Evolutionary conservation across 371 early-diverging fungal species (phyloP).

Genomic region (Rhizomucor miehei): DNA sequence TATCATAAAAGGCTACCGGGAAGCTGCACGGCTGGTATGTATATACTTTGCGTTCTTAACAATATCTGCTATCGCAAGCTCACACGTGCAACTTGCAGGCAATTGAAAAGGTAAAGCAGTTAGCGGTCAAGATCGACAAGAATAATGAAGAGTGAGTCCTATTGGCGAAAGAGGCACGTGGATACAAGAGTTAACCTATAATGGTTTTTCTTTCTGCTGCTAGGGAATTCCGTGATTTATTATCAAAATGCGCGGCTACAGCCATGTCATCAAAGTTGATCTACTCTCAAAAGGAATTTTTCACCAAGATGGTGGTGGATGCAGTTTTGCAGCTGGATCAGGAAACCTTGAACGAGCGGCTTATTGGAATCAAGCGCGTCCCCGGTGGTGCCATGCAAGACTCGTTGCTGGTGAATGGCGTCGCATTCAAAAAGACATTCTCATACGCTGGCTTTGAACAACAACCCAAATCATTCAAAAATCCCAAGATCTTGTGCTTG

Average conservation of each 20-base stretch:
- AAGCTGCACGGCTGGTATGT: slow-evolving; percentile 74
- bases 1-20: slow-evolving; percentile 93
- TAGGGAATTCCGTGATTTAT: slow-evolving; percentile 85
- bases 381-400: slow-evolving; percentile 99
- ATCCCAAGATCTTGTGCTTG: slow-evolving; percentile 93
- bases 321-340: slow-evolving; percentile 94
- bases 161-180: background rate
- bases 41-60: background rate
- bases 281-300: slow-evolving; percentile 96
- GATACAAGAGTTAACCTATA: background rate
- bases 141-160: slow-evolving; percentile 67
- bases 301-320: slow-evolving; percentile 99
- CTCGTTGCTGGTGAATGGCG: slow-evolving; percentile 95
- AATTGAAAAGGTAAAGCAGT: slow-evolving; percentile 83
- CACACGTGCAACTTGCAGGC: slow-evolving; percentile 43
- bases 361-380: slow-evolving; percentile 98
- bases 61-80: too few relatives aligned
- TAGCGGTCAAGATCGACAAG: slow-evolving; percentile 77
- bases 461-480: slow-evolving; percentile 96
- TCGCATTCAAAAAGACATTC: slow-evolving; percentile 99
- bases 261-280: slow-evolving; percentile 99
- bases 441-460: slow-evolving; percentile 99
- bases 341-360: slow-evolving; percentile 86
- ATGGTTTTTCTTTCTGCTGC: background rate
- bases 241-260: slow-evolving; percentile 97